These are phyloP conservation scores for Pulveroboletus sp. DNA, from an alignment of 768 basidiomycete genomes.

Conservation along the genomic window DNA sequence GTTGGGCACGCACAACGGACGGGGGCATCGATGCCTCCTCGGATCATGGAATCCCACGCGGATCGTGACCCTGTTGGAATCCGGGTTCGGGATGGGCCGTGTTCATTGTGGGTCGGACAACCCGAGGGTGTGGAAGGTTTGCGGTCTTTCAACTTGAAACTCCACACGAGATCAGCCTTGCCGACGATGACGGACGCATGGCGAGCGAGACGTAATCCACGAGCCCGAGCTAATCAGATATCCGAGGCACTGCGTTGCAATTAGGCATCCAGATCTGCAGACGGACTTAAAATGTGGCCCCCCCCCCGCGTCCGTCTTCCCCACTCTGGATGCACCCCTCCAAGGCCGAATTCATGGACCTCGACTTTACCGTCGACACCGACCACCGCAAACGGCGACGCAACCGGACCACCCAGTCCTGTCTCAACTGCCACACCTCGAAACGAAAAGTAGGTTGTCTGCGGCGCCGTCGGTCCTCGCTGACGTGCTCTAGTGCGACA, in stretches of 20 bases:
- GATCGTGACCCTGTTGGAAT: conserved; percentile 24
- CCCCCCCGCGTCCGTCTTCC: too few species aligned
- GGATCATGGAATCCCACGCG: conserved; percentile 26
- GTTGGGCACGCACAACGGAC: conserved; percentile 86
- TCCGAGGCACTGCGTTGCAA: conserved; percentile 37
- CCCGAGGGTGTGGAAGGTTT: conserved; percentile 27
- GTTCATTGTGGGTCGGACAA: background rate
- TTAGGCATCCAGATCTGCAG: conserved; percentile 51
- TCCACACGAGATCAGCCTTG: conserved; percentile 30
- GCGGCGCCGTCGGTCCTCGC: conserved; percentile 38
- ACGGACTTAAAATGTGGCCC: too few species aligned
- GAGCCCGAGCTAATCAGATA: conserved; percentile 31
- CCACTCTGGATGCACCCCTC: conserved; percentile 50
- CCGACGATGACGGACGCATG: conserved; percentile 32
- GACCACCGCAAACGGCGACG: conserved; percentile 82
- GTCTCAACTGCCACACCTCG: conserved; percentile 88
- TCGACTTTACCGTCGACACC: conserved; percentile 69
- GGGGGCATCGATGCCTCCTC: conserved; percentile 64
- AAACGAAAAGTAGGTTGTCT: conserved; percentile 96
- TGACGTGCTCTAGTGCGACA: conserved; percentile 61
- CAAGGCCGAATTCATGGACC: conserved; percentile 77
- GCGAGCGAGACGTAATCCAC: conserved; percentile 27
- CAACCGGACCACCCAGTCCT: conserved; percentile 89
- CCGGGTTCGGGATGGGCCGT: conserved; percentile 4
- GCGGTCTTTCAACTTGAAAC: conserved; percentile 32